These are phyloP conservation scores for Croton setiger DNA, from an alignment of 441 rosid genomes.

Conservation along the genomic window DNA sequence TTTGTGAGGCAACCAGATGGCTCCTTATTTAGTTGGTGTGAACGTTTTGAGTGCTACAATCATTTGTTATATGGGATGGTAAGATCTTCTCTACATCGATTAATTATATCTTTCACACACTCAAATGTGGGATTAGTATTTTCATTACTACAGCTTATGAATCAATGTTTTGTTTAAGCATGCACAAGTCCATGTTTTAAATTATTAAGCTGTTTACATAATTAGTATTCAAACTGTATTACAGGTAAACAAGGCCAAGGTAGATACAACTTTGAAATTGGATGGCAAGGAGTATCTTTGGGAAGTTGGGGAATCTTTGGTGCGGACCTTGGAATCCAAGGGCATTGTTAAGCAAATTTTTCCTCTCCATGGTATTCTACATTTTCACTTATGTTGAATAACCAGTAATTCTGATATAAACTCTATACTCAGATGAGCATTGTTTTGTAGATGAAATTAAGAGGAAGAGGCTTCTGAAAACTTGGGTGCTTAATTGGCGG, in stretches of 20 bases:
- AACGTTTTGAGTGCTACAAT: conserved; percentile 73
- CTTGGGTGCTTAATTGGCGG: conserved; percentile 82
- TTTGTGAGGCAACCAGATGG: conserved; percentile 84
- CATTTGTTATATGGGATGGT: conserved; percentile 68
- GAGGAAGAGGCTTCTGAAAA: conserved; percentile 69
- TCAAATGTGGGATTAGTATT: neutral
- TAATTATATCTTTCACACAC: neutral
- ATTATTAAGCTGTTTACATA: conserved; percentile 3
- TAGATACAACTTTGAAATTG: conserved; percentile 38
- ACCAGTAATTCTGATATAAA: conserved; percentile 16
- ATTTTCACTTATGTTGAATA: conserved; percentile 16
- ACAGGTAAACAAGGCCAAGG: conserved; percentile 53
- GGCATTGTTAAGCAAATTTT: conserved; percentile 69
- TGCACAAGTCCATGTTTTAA: neutral
- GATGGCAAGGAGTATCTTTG: conserved; percentile 50
- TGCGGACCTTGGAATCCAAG: conserved; percentile 58
- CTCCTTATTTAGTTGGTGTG: conserved; percentile 85
- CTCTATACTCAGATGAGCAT: conserved; percentile 21
- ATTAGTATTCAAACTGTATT: conserved; percentile 11
- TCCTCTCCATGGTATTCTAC: conserved; percentile 71
- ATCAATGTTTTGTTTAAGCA: neutral
- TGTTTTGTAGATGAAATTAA: conserved; percentile 57
- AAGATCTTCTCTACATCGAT: conserved; percentile 27
- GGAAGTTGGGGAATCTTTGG: conserved; percentile 69
- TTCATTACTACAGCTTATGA: neutral